Evolutionary conservation across 305 asterid genomes (phyloP).

Genomic region (Ilex paraguariensis): DNA sequence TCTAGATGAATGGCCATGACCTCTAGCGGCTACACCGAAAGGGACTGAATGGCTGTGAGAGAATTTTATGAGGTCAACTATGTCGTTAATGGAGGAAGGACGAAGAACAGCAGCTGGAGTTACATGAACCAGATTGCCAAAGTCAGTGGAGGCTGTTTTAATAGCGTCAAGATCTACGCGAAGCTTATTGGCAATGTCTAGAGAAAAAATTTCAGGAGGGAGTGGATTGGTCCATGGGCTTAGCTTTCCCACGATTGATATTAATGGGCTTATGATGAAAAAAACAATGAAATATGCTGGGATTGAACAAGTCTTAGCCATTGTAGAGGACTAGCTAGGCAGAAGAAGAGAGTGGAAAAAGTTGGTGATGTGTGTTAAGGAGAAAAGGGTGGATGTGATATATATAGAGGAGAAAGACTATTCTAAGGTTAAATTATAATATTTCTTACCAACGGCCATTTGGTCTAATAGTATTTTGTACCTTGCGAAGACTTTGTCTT

Average conservation of each 20-base stretch:
- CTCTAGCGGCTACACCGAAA: slow-evolving; percentile 45
- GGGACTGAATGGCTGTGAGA: slow-evolving; percentile 39
- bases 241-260: slow-evolving; percentile 16
- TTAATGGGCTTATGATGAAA: slow-evolving; percentile 18
- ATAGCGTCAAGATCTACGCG: slow-evolving; percentile 24
- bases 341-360: no score
- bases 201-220: slow-evolving; percentile 20
- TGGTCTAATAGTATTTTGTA: no score
- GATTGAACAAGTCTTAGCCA: not conserved
- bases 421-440: no score
- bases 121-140: slow-evolving; percentile 41
- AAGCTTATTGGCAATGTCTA: slow-evolving; percentile 20
- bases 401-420: not conserved
- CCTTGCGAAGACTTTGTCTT: no score
- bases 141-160: slow-evolving; percentile 40
- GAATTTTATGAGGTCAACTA: slow-evolving; percentile 34
- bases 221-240: slow-evolving; percentile 18
- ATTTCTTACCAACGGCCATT: no score
- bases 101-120: slow-evolving; percentile 45
- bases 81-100: slow-evolving; percentile 43
- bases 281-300: not conserved
- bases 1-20: slow-evolving; percentile 53
- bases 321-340: not conserved
- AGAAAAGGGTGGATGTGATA: not conserved
- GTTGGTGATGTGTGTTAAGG: no score